These are phyloP conservation scores for Phytophthora sp. DNA, from an alignment of 352 stramenopile genomes.

Conservation along the genomic window DNA sequence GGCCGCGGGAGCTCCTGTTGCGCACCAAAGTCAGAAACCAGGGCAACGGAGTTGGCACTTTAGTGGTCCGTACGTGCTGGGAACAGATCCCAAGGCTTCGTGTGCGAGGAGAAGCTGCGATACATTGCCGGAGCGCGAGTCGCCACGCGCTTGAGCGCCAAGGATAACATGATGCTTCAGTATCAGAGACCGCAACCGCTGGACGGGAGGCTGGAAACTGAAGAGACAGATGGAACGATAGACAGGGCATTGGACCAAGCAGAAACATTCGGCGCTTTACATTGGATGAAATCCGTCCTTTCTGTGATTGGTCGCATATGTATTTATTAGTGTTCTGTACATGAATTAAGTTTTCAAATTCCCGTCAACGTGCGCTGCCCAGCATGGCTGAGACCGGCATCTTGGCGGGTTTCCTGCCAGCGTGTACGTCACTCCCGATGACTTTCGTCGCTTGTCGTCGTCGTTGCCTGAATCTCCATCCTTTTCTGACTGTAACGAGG, in stretches of 20 bases:
- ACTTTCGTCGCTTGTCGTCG: background rate
- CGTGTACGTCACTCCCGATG: conserved; percentile 41
- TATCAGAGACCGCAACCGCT: conserved; percentile 18
- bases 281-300: conserved; percentile 10
- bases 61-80: conserved; percentile 29
- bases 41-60: background rate
- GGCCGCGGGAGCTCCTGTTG: conserved; percentile 15
- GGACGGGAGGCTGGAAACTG: conserved; percentile 18
- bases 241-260: conserved; percentile 8
- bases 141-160: conserved; percentile 30
- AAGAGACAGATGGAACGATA: conserved; percentile 16
- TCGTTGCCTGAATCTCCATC: background rate
- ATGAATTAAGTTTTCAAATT: conserved; percentile 29
- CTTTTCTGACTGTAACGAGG: background rate
- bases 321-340: conserved; percentile 15
- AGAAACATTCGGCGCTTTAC: background rate
- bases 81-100: conserved; percentile 57
- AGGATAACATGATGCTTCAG: conserved; percentile 20
- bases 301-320: conserved; percentile 1
- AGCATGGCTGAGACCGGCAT: conserved; percentile 45
- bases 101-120: conserved; percentile 41
- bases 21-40: conserved; percentile 16
- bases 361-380: background rate
- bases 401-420: conserved; percentile 58
- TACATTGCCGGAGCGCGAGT: background rate